These are phyloP conservation scores for Penicillium longicatenatum DNA, from an alignment of 495 filamentous ascomycete species.

Conservation along the genomic window DNA sequence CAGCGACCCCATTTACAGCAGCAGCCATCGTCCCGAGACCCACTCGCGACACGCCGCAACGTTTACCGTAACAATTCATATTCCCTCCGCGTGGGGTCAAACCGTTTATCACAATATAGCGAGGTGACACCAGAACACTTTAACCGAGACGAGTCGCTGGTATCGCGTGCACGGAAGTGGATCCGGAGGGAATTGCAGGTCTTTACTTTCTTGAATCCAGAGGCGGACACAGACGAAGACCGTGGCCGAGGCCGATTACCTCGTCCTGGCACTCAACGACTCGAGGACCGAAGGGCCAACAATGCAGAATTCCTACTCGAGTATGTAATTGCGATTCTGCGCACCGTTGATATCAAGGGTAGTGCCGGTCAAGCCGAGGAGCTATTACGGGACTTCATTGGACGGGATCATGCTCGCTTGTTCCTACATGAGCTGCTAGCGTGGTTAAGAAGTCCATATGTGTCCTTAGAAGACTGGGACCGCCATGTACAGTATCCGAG, in stretches of 20 bases:
- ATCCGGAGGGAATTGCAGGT: conserved; percentile 86
- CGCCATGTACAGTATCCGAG: conserved; percentile 70
- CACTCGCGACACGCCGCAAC: conserved; percentile 66
- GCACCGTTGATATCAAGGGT: conserved; percentile 86
- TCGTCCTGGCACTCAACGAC: conserved; percentile 39
- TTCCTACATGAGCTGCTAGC: conserved; percentile 83
- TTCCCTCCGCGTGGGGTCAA: conserved; percentile 84
- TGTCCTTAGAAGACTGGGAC: conserved; percentile 74
- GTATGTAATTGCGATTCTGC: conserved; percentile 85
- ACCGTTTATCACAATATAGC: conserved; percentile 74
- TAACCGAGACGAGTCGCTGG: conserved; percentile 61
- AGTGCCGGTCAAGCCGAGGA: conserved; percentile 84
- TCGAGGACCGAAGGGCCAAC: conserved; percentile 56
- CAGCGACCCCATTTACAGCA: conserved; percentile 27
- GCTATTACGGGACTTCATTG: conserved; percentile 84
- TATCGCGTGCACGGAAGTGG: conserved; percentile 84
- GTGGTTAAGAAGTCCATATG: conserved; percentile 81
- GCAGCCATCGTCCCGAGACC: conserved; percentile 48
- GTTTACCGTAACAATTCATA: conserved; percentile 78
- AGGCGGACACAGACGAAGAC: conserved; percentile 24
- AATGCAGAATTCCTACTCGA: conserved; percentile 91
- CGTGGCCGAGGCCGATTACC: conserved; percentile 19
- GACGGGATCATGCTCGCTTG: conserved; percentile 71
- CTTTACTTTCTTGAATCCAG: conserved; percentile 70
- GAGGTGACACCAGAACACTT: conserved; percentile 73